Conservation (phyloP, 805 yeast species). For the Wickerhamiella sergipiensis region DNA sequence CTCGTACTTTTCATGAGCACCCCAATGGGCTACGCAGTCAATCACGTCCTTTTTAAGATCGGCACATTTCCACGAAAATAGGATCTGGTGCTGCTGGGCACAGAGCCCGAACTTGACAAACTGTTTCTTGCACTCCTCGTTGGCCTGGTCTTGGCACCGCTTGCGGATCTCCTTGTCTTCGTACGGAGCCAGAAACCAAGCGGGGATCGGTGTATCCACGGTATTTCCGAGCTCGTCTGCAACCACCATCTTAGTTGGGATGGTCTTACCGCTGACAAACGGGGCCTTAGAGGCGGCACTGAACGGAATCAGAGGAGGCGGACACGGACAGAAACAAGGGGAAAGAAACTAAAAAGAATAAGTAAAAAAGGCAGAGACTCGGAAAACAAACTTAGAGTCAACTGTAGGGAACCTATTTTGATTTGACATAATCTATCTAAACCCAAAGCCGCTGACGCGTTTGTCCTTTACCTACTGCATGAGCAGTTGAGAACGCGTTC, state of each 20-base stretch:
- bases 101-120: conserved; percentile 23
- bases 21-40: conserved; percentile 25
- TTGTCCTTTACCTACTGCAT: background rate
- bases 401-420: too few relatives aligned
- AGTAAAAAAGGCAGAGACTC: too few relatives aligned
- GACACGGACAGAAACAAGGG: too few relatives aligned
- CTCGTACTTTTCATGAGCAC: conserved; percentile 21
- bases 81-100: conserved; percentile 23
- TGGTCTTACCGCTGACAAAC: background rate
- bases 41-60: conserved; percentile 23
- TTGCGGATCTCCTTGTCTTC: conserved; percentile 26
- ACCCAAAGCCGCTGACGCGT: background rate
- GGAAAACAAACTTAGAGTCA: too few relatives aligned
- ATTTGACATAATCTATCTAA: too few relatives aligned
- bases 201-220: conserved; percentile 20
- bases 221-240: conserved; percentile 7
- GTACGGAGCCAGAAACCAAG: conserved; percentile 28
- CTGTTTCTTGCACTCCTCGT: conserved; percentile 20
- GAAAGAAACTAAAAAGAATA: too few relatives aligned
- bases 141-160: conserved; percentile 23
- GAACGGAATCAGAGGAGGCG: too few relatives aligned
- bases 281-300: too few relatives aligned
- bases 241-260: background rate
- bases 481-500: background rate
- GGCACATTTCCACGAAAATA: conserved; percentile 27